Conservation (phyloP, 1,284 basidiomycete genomes). For the Trametes polyzona region DNA sequence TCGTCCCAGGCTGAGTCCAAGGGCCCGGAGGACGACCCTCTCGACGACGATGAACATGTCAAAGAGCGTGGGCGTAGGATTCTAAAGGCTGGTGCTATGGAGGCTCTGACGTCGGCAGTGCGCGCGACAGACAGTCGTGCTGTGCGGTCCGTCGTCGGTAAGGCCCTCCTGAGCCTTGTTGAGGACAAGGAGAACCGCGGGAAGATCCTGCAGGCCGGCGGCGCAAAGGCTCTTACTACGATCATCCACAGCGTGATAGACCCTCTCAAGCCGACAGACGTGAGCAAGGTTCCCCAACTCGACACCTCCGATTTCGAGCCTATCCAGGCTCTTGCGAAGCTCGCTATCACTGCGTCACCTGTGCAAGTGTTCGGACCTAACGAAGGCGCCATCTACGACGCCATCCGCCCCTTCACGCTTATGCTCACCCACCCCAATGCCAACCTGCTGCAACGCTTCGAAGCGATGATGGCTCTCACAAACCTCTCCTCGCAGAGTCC, state of each 20-base stretch:
- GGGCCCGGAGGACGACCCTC: slow-evolving; percentile 32
- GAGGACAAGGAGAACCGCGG: slow-evolving; percentile 82
- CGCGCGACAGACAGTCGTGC: slow-evolving; percentile 58
- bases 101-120: slow-evolving; percentile 63
- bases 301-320: slow-evolving; percentile 63
- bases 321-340: slow-evolving; percentile 90
- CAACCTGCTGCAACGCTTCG: slow-evolving; percentile 84
- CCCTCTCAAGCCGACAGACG: slow-evolving; percentile 29
- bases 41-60: slow-evolving; percentile 70
- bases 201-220: slow-evolving; percentile 82
- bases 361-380: slow-evolving; percentile 88
- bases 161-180: slow-evolving; percentile 71
- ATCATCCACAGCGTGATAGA: slow-evolving; percentile 54
- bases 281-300: slow-evolving; percentile 34
- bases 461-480: slow-evolving; percentile 93
- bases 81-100: slow-evolving; percentile 63
- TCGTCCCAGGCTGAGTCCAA: slow-evolving; percentile 31
- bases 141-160: slow-evolving; percentile 53
- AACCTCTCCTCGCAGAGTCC: slow-evolving; percentile 86
- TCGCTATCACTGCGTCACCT: slow-evolving; percentile 91
- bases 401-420: slow-evolving; percentile 75
- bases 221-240: slow-evolving; percentile 69
- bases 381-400: slow-evolving; percentile 76
- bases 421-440: slow-evolving; percentile 73
- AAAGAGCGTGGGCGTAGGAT: slow-evolving; percentile 59